Base-by-base conservation (phyloP, 1,139 yeast species). In the Scheffersomyces segobiensis region DNA sequence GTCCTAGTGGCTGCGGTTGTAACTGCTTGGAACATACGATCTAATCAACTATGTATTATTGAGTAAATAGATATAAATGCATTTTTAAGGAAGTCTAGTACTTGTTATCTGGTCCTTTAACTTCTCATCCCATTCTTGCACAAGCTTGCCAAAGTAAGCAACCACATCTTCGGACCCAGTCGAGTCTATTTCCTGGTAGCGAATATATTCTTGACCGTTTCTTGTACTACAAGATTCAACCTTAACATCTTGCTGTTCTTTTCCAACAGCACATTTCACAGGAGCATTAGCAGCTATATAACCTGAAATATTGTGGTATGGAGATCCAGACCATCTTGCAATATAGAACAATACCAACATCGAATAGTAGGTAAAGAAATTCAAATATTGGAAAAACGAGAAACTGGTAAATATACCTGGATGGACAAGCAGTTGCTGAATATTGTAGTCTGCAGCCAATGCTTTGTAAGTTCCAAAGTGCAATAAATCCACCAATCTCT, bases 1-100 rank as follows among this genome's bases (percentile, higher is more conserved):
- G 98, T 72, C 89, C 97, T 0, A 85, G 92, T 59, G 98, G 98
- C 0, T 93, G 98, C 75, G 97, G 97, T 0, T 93, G 98, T 68
- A 65, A 71, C 10, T 92, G 97, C 72, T 71, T 87, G 55, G 59
- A 59, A 7, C 54, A 59, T 54, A 54, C 56, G 19, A 48, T 60
- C 39, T 57, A 51, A 14, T n/a, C 26, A 18, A 48, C 50, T 50
- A 32, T n/a, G 46, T 20, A 50, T 18, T 20, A 21, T 24, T 19
- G 32, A 24, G 22, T 26, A 50, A 12, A 50, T n/a, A 50, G n/a
- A 50, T 32, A 50, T 17, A 50, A 18, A 50, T 24, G 46, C 20
- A 24, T 46, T 24, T 42, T 39, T 18, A 26, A 7, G 59, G 55
- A 22, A 71, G 67, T 39, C 83, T 72, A 8, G 91, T 85, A 59